These are phyloP conservation scores for Hyphopichia wangnamkhiaoensis DNA, from an alignment of 1,139 yeast species.

Conservation along the genomic window DNA sequence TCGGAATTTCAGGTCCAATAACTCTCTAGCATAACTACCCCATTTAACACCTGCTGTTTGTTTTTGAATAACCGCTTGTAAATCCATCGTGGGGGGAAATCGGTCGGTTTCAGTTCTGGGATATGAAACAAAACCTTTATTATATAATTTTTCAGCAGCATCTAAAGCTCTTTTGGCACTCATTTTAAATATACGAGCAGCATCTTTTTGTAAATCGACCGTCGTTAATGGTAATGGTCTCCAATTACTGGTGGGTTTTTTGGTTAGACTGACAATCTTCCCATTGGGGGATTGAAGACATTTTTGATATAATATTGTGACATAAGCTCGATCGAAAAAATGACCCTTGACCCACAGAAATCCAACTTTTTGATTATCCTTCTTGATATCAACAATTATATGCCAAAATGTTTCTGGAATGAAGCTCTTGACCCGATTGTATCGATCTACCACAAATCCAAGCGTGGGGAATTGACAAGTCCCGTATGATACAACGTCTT, in stretches of 20 bases:
- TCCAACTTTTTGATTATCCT: constrained; percentile 34
- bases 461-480: constrained; percentile 97
- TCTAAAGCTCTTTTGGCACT: constrained; percentile 82
- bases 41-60: constrained; percentile 54
- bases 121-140: constrained; percentile 82
- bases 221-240: constrained; percentile 93
- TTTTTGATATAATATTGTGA: constrained; percentile 62
- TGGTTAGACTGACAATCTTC: constrained; percentile 50
- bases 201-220: constrained; percentile 89
- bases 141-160: constrained; percentile 85
- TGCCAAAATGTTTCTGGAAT: constrained; percentile 81
- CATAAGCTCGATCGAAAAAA: constrained; percentile 72
- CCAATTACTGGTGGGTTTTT: constrained; percentile 71
- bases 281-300: constrained; percentile 55
- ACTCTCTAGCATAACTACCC: constrained; percentile 47
- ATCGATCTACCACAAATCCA: constrained; percentile 96
- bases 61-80: constrained; percentile 56
- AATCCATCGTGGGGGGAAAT: constrained; percentile 76
- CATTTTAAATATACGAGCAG: constrained; percentile 71
- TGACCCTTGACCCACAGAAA: constrained; percentile 71
- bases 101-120: constrained; percentile 97
- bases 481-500: constrained; percentile 67
- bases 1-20: constrained; percentile 41
- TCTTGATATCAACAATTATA: constrained; percentile 53
- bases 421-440: constrained; percentile 70